A percentile compares a stretch with the other conserved stretches of the same genome.
phyloP scores from a whole-genome alignment of 495 filamentous ascomycete species.

The Aspergillus kassunensis region DNA sequence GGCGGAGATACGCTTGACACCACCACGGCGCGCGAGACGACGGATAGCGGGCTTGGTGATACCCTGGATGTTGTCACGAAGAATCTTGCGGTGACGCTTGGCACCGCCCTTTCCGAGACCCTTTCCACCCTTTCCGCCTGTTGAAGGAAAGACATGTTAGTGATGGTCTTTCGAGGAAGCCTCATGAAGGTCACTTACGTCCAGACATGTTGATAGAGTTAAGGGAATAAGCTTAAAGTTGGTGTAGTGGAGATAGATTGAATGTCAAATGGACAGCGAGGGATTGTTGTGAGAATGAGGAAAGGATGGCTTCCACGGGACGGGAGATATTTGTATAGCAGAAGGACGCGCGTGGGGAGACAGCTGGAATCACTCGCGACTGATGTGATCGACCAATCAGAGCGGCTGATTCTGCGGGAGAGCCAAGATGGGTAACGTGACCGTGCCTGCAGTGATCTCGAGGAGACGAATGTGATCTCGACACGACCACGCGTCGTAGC shows the following conservation, averaged over 20 bases:
- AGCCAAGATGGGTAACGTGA: slow-evolving; percentile 32
- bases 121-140: slow-evolving; percentile 96
- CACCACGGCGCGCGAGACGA: slow-evolving; percentile 98
- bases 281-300: slow-evolving; percentile 43
- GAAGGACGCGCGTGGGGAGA: slow-evolving; percentile 25
- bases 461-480: slow-evolving; percentile 27
- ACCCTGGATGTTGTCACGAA: slow-evolving; percentile 97
- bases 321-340: slow-evolving; percentile 48
- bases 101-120: slow-evolving; percentile 95
- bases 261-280: slow-evolving; percentile 36
- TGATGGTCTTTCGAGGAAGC: slow-evolving; percentile 8
- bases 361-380: slow-evolving; percentile 42
- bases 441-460: slow-evolving; percentile 24
- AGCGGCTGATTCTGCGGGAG: slow-evolving; percentile 24
- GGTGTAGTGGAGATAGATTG: slow-evolving; percentile 30
- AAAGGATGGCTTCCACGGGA: slow-evolving; percentile 26
- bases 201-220: slow-evolving; percentile 59
- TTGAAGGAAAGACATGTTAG: slow-evolving; percentile 38
- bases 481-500: slow-evolving; percentile 19
- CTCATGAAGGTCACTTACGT: slow-evolving; percentile 48
- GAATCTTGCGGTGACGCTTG: slow-evolving; percentile 95
- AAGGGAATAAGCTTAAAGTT: slow-evolving; percentile 16
- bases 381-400: slow-evolving; percentile 40
- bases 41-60: slow-evolving; percentile 99
- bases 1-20: slow-evolving; percentile 99